Evolutionary conservation across 768 basidiomycete species (phyloP), one percentile per base, ranked within the genome.

Genomic region (Tephrocybe rancida): DNA sequence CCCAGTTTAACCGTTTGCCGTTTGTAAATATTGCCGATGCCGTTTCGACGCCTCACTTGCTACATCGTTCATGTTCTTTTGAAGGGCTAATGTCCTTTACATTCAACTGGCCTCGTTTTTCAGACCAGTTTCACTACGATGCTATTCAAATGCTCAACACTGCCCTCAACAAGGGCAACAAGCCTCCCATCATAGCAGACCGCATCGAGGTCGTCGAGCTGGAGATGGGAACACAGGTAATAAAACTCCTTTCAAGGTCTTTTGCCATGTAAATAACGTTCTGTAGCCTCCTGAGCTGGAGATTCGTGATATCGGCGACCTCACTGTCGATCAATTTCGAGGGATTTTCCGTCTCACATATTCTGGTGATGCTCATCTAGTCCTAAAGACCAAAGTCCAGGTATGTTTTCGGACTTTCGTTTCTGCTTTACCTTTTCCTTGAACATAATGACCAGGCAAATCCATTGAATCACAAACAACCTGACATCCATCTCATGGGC

Each of bases 201-300:
- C 88, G 83, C 70, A 98, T 99, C 59, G 94, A 98, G 69, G 97
- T 99, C 26, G 91, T 97, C 48, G 97, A 98, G 68, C 76, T 99
- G n/a, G 90, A 98, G 72, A 98, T 99, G 97, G 97, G 97, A 32
- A 93, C 91, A 2, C 89, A 96, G 78, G 95, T 94, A 55, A n/a
- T 50, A 27, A n/a, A 25, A 21, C 52, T 24, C 10, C 18, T 51
- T 25, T 29, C 52, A n/a, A 30, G 42, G 30, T 21, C 42, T 18
- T 38, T 22, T 42, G 24, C 32, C 35, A 48, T 29, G 46, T 54
- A 48, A 47, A 45, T 44, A 46, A 56, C 27, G 1, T 19, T 48
- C n/a, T 22, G 4, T 61, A 98, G 94, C 96, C 97, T 10, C 97
- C 97, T 42, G 96, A 98, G 59, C 81, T 99, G 16, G 95, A 98